A percentile compares a stretch with the other conserved stretches of the same genome.
Conservation (phyloP, 1,139 yeast species). For the Waltiozyma sp. region DNA sequence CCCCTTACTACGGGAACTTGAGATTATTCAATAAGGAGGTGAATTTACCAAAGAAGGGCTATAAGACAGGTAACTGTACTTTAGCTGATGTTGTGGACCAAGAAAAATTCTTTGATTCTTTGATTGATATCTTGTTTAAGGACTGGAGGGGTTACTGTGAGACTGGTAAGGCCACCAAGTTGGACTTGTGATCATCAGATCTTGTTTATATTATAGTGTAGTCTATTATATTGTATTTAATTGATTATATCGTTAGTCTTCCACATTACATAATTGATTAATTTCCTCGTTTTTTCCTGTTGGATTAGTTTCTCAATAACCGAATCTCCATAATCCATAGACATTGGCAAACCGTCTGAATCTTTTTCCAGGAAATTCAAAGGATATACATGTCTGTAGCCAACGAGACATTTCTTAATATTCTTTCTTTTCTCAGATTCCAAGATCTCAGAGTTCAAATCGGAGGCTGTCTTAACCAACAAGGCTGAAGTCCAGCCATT, state of each 20-base stretch:
- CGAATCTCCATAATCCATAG: neutral
- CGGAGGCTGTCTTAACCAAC: neutral
- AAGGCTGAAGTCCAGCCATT: neutral
- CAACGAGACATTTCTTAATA: conserved; percentile 1
- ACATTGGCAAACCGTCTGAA: neutral
- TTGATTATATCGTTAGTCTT: neutral
- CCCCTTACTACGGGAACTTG: conserved; percentile 30
- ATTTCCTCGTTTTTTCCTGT: neutral
- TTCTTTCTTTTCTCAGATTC: neutral
- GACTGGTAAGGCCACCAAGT: conserved; percentile 7
- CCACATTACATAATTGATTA: neutral
- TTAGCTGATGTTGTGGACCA: conserved; percentile 23
- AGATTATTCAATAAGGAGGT: conserved; percentile 27
- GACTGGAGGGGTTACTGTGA: conserved; percentile 28
- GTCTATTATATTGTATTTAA: too few relatives aligned
- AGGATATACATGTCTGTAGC: neutral
- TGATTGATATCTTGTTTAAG: conserved; percentile 23
- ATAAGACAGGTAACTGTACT: conserved; percentile 26
- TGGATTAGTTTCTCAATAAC: neutral
- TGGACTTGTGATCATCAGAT: conserved; percentile 5
- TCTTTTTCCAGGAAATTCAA: neutral
- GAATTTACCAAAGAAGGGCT: conserved; percentile 21
- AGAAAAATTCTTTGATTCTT: conserved; percentile 20
- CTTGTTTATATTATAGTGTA: too few relatives aligned
- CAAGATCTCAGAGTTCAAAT: neutral